Percentiles rank a stretch among this genome's conserved stretches.
These are phyloP conservation scores for Zanthoxylum bungeanum DNA, from an alignment of 345 rosid genomes.

Conservation along the genomic window DNA sequence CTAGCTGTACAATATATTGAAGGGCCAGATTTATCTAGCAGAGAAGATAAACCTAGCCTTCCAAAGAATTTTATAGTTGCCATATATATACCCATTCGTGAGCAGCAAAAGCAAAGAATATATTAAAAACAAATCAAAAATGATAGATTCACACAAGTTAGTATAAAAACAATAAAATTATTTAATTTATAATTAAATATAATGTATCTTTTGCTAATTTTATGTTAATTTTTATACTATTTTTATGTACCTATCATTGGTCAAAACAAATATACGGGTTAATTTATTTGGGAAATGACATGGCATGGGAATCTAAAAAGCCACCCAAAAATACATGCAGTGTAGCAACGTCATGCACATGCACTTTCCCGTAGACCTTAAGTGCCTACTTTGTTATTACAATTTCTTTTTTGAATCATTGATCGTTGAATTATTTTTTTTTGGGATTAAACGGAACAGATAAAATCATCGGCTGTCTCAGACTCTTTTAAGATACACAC, in stretches of 20 bases:
- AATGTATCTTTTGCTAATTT: no score
- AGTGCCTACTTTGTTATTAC: constrained; percentile 22
- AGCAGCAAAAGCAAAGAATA: constrained; percentile 11
- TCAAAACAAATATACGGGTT: no score
- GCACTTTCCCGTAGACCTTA: constrained; percentile 20
- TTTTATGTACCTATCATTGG: no score
- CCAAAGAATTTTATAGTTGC: background rate
- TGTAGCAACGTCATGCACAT: constrained; percentile 19
- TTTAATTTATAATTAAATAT: no score
- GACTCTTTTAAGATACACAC: no score
- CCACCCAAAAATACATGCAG: background rate
- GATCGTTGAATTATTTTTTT: no score
- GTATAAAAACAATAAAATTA: background rate
- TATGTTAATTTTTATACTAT: no score
- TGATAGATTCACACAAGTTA: no score
- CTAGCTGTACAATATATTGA: constrained; percentile 25
- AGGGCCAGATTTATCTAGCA: constrained; percentile 37
- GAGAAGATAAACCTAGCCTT: background rate
- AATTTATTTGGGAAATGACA: no score
- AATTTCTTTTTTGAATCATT: no score
- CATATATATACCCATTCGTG: background rate
- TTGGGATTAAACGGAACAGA: no score
- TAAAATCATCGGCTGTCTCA: no score
- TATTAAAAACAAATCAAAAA: background rate
- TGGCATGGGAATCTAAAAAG: constrained; percentile 7